Conservation (phyloP, 225 moss, liverwort and hornwort species). For the Takakia lepidozioides region DNA sequence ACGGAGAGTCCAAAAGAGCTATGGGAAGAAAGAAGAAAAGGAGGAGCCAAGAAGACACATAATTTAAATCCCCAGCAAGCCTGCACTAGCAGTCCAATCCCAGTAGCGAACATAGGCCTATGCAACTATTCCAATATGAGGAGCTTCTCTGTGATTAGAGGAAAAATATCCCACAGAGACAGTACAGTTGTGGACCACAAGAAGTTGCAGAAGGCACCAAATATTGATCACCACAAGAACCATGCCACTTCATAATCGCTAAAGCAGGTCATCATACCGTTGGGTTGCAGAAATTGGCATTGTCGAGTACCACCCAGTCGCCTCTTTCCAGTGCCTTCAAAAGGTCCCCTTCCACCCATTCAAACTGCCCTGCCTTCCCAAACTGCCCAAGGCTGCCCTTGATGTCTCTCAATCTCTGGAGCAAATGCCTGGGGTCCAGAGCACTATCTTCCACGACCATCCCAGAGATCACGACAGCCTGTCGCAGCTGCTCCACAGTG, state of each 20-base stretch:
- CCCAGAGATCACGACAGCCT: constrained; percentile 32
- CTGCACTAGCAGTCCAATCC: too few species aligned
- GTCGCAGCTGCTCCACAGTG: constrained; percentile 59
- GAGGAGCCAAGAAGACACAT: too few species aligned
- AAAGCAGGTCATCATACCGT: constrained; percentile 60
- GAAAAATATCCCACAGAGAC: too few species aligned
- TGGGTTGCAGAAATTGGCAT: constrained; percentile 93
- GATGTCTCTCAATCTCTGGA: constrained; percentile 35
- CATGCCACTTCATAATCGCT: too few species aligned
- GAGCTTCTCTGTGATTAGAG: too few species aligned
- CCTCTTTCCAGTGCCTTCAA: constrained; percentile 82
- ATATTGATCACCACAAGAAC: constrained; percentile 2
- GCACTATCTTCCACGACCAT: constrained; percentile 29
- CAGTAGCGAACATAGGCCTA: too few species aligned
- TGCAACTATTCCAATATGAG: too few species aligned
- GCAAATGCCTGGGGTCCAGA: constrained; percentile 45
- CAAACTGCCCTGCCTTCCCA: constrained; percentile 79
- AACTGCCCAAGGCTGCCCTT: constrained; percentile 48
- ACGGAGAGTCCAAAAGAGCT: too few species aligned
- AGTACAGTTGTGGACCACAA: too few species aligned
- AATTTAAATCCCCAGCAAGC: too few species aligned
- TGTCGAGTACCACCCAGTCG: constrained; percentile 95
- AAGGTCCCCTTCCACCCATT: constrained; percentile 95
- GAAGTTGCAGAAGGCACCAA: too few species aligned
- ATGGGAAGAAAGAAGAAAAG: too few species aligned